phyloP scores from a whole-genome alignment of 106 monocot genomes.

The Amphibolis antarctica region DNA sequence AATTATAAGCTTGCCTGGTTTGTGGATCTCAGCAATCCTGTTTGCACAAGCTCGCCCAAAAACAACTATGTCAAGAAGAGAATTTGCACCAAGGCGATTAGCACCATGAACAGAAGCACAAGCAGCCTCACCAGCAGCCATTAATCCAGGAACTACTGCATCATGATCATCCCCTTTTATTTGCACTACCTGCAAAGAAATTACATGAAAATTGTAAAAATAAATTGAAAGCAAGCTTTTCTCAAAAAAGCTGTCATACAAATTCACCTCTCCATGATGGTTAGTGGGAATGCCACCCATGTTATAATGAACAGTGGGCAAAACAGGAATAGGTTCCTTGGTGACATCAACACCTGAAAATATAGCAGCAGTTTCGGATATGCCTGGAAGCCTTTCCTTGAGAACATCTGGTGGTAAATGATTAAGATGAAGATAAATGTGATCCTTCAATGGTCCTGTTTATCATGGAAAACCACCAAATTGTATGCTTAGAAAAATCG shows the following conservation, averaged over 20 bases:
- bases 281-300: conserved; percentile 99
- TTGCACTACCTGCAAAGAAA: conserved; percentile 30
- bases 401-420: conserved; percentile 94
- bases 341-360: conserved; percentile 99
- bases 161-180: conserved; percentile 72
- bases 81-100: conserved; percentile 93
- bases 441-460: conserved; percentile 86
- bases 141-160: conserved; percentile 73
- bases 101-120: conserved; percentile 99
- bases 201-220: no score
- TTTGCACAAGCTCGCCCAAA: conserved; percentile 99
- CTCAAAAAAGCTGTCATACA: no score
- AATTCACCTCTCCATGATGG: conserved; percentile 90
- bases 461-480: conserved; percentile 1
- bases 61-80: conserved; percentile 95
- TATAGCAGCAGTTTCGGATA: conserved; percentile 97
- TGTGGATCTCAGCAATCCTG: conserved; percentile 74
- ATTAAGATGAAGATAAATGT: conserved; percentile 91
- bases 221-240: no score
- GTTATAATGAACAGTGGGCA: conserved; percentile 98
- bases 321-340: conserved; percentile 96
- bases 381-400: conserved; percentile 98
- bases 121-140: conserved; percentile 97
- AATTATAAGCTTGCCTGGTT: conserved; percentile 45
- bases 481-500: neutral